These are phyloP conservation scores for Starmera stellimalicola DNA, from an alignment of 1,139 yeast species.

Conservation along the genomic window DNA sequence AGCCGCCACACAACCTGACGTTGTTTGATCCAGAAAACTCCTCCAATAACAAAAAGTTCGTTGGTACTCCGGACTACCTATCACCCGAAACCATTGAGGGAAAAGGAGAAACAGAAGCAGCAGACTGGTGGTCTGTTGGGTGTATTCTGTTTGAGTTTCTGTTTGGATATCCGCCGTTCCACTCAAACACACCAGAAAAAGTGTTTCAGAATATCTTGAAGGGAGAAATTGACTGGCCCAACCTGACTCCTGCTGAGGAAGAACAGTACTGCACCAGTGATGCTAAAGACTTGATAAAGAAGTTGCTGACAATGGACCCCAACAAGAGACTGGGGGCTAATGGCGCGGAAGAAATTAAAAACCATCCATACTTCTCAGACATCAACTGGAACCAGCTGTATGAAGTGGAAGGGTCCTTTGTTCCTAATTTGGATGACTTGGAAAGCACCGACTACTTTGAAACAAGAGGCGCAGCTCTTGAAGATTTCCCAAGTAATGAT, in stretches of 20 bases:
- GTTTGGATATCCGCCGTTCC: constrained; percentile 94
- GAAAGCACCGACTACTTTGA: constrained; percentile 92
- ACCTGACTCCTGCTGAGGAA: constrained; percentile 40
- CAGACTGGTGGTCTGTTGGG: constrained; percentile 99
- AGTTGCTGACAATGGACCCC: constrained; percentile 56
- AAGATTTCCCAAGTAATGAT: constrained; percentile 49
- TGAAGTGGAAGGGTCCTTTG: constrained; percentile 71
- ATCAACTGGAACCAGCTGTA: constrained; percentile 72
- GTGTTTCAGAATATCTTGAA: constrained; percentile 75
- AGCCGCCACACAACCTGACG: constrained; percentile 38
- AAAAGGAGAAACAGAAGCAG: constrained; percentile 70
- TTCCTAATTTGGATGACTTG: constrained; percentile 72
- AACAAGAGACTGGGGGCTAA: constrained; percentile 58
- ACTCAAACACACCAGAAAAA: constrained; percentile 67
- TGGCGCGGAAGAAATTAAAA: constrained; percentile 72
- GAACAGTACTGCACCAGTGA: constrained; percentile 45
- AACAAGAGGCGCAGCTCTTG: constrained; percentile 71
- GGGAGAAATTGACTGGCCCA: constrained; percentile 82
- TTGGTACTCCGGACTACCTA: constrained; percentile 95
- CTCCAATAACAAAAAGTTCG: constrained; percentile 51
- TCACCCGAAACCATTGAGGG: constrained; percentile 96
- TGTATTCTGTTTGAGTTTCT: constrained; percentile 88
- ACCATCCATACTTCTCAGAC: constrained; percentile 66
- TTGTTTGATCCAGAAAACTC: constrained; percentile 59
- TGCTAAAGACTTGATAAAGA: constrained; percentile 66